phyloP scores from a whole-genome alignment of 345 rosid genomes.

The Eucalyptus curtisii region DNA sequence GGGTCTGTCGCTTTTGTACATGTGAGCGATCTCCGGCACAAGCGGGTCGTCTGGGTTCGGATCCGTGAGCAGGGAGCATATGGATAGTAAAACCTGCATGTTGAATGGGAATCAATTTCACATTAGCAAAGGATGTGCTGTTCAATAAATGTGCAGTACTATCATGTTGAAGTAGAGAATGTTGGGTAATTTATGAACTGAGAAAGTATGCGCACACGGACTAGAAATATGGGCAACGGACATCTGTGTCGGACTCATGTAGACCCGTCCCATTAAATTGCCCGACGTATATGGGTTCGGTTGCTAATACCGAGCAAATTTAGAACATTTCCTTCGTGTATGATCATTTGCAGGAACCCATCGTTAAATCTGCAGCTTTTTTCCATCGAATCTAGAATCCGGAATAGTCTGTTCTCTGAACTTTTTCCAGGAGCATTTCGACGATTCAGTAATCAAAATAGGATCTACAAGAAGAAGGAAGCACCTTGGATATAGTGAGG shows the following conservation, averaged over 20 bases:
- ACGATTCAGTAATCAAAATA: background rate
- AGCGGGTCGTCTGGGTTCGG: slow-evolving; percentile 33
- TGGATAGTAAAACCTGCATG: slow-evolving; percentile 22
- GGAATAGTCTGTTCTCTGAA: background rate
- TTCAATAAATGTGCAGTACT: background rate
- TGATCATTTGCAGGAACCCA: background rate
- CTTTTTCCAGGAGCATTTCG: background rate
- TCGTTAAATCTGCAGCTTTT: background rate
- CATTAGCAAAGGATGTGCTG: background rate
- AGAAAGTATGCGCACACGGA: background rate
- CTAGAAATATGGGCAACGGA: background rate
- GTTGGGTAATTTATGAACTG: background rate
- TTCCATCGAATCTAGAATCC: background rate
- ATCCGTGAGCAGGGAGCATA: slow-evolving; percentile 26
- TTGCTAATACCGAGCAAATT: background rate
- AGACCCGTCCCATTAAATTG: background rate
- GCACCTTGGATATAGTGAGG: slow-evolving; percentile 17
- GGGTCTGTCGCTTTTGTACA: slow-evolving; percentile 15
- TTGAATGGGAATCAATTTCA: background rate
- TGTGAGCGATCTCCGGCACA: slow-evolving; percentile 27
- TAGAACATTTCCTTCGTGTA: background rate
- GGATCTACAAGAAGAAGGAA: background rate
- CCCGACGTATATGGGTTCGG: background rate
- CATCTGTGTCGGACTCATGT: background rate
- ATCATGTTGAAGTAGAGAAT: background rate